Conservation (phyloP, 768 basidiomycete genomes). For the Trametes coccinea region DNA sequence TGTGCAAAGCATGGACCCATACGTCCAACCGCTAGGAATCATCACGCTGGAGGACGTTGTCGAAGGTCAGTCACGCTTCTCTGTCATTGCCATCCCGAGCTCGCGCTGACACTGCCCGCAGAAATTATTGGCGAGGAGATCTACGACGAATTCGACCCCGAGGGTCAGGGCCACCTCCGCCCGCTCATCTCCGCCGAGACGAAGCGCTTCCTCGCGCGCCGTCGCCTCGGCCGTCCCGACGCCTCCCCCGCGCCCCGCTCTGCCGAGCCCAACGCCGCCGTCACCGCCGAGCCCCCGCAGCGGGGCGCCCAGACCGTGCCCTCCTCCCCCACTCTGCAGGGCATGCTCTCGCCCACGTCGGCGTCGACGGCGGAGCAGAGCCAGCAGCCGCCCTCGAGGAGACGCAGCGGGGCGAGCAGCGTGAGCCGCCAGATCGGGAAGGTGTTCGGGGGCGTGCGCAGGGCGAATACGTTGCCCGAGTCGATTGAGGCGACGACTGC, state of each 20-base stretch:
- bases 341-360: background rate
- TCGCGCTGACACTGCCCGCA: constrained; percentile 25
- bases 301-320: constrained; percentile 12
- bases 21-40: constrained; percentile 79
- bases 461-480: constrained; percentile 14
- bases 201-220: constrained; percentile 18
- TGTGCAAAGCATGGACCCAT: constrained; percentile 72
- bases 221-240: constrained; percentile 5
- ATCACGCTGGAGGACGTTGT: constrained; percentile 89
- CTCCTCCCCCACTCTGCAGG: constrained; percentile 4
- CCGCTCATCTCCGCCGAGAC: constrained; percentile 20
- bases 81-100: background rate
- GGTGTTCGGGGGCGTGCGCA: constrained; percentile 17
- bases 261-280: background rate
- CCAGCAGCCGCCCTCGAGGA: background rate
- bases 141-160: constrained; percentile 82
- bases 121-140: constrained; percentile 90
- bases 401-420: constrained; percentile 6
- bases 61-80: constrained; percentile 51
- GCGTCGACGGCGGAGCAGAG: background rate
- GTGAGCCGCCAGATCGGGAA: constrained; percentile 14
- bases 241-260: background rate
- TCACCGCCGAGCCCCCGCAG: background rate
- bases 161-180: constrained; percentile 42
- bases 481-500: background rate